Base-by-base conservation (phyloP, 2,329 filamentous ascomycete genomes). In the Tothia fuscella region DNA sequence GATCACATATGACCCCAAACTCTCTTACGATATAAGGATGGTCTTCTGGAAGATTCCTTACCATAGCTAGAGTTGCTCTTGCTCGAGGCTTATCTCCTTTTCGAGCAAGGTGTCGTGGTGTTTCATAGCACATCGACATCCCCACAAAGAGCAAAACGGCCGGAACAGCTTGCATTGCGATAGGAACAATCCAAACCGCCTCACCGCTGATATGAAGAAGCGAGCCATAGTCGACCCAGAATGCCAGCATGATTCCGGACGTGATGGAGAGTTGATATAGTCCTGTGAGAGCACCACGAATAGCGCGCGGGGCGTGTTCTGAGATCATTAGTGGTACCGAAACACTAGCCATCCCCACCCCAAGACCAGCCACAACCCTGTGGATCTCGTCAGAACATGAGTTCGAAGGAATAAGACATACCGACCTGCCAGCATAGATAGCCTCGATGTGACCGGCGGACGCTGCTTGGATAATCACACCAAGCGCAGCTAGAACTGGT, bases 11-110 rank as follows among this genome's bases (percentile, higher is more conserved):
- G 14, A 61, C 60, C 42, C 49, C 50, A 37, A 63, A 40, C 38
- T 63, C 60, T 34, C 43, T 47, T 38, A 55, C 53, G n/a, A 63
- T 54, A 42, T 62, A 63, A 3, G 50, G 42, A 46, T 63, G 59
- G 3, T 49, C 43, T 1, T 47, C 19, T 1, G 59, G 56, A 30
- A 81, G 62, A 43, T 71, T 63, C 29, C 78, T 71, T 30, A 84
- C 65, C 28, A 58, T 63, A 16, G 70, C 65, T 5, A 85, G 66
- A 14, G 76, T 70, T 0, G 45, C 46, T 3, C 68, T 71, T 2
- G 79, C 74, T 30, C 78, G 64, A 46, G 83, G 78, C 77, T 77
- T 82, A 48, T 77, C 69, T 50, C 82, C 78, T 50, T 75, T 68
- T 49, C 76, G 74, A 19, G 78, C 80, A 19, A 80, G 70, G 72